Evolutionary conservation across 2,329 filamentous ascomycete genomes (phyloP).

Genomic region (Balansia obtecta): DNA sequence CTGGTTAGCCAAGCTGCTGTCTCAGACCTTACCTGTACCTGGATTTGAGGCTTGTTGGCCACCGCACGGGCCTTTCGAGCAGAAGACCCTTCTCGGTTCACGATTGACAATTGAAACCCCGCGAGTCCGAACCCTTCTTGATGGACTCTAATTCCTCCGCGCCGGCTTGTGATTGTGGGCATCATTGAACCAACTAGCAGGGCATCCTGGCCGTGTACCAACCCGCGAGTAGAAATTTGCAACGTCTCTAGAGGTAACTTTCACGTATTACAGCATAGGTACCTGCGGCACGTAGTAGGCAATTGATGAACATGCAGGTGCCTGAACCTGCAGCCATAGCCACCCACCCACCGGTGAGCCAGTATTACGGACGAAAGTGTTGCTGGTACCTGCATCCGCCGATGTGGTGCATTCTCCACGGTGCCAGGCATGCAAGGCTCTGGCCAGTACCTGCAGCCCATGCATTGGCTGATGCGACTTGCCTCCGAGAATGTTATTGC

Average conservation of each 20-base stretch:
- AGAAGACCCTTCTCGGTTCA: not conserved
- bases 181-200: not conserved
- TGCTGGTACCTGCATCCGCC: conserved; percentile 2
- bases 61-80: not conserved
- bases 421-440: not conserved
- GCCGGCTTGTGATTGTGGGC: not conserved
- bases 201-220: not conserved
- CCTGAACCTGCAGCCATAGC: not conserved
- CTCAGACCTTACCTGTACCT: not conserved
- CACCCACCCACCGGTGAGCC: not conserved
- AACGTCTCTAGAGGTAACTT: too few relatives aligned
- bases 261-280: not conserved
- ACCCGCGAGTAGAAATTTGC: too few relatives aligned
- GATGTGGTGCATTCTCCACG: not conserved
- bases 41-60: not conserved
- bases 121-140: not conserved
- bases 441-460: not conserved
- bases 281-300: not conserved
- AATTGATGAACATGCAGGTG: not conserved
- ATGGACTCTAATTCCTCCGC: not conserved
- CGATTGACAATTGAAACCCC: not conserved
- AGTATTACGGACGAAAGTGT: not conserved
- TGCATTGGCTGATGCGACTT: not conserved
- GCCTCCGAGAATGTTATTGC: too few relatives aligned
- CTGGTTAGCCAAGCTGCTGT: not conserved